These are phyloP conservation scores for Sequoia sempervirens DNA, from an alignment of 75 land plant species.

Conservation along the genomic window DNA sequence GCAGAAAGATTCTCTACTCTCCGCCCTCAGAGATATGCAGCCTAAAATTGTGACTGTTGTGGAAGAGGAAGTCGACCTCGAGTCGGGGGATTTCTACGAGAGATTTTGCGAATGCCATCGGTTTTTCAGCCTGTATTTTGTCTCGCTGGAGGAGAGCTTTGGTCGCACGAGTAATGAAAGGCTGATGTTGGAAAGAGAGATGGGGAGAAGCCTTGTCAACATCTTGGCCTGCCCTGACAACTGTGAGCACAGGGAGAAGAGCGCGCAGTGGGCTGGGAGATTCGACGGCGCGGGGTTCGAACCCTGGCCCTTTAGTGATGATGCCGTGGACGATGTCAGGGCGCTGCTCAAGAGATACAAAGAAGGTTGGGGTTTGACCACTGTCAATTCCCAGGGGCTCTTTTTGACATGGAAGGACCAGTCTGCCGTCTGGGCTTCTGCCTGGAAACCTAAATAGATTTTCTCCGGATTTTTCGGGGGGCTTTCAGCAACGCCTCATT, in stretches of 20 bases:
- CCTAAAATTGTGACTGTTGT: constrained; percentile 60
- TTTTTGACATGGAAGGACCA: constrained; percentile 74
- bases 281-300: constrained; percentile 31
- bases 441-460: constrained; percentile 54
- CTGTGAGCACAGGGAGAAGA: constrained; percentile 51
- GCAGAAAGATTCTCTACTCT: constrained; percentile 28
- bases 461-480: background rate
- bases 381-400: constrained; percentile 26
- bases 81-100: constrained; percentile 16
- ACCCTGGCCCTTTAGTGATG: constrained; percentile 34
- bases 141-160: constrained; percentile 56
- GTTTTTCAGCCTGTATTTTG: constrained; percentile 46
- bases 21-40: constrained; percentile 19
- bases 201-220: constrained; percentile 36
- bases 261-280: constrained; percentile 45
- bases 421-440: constrained; percentile 59
- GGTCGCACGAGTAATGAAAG: constrained; percentile 44
- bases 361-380: constrained; percentile 48
- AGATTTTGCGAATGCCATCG: constrained; percentile 57
- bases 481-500: too few relatives aligned
- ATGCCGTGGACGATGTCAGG: constrained; percentile 54
- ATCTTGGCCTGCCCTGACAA: constrained; percentile 47
- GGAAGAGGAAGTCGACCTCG: constrained; percentile 77
- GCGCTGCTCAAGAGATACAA: constrained; percentile 55
- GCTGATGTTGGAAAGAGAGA: constrained; percentile 46